Conservation (phyloP, 495 filamentous ascomycete species). For the Aspergillus hancockii region DNA sequence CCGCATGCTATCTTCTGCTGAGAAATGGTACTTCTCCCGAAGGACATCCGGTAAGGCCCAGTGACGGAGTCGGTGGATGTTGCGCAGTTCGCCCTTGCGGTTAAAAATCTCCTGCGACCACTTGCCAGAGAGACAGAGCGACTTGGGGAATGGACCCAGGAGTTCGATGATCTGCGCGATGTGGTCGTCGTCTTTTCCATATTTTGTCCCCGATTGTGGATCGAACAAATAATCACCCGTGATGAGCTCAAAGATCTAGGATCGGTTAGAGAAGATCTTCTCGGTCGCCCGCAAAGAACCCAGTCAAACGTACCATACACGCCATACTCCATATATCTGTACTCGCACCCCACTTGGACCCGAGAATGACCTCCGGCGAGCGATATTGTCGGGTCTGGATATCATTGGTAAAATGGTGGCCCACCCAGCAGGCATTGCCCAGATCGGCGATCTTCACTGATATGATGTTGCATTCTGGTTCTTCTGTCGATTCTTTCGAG, state of each 20-base stretch:
- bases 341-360: constrained; percentile 96
- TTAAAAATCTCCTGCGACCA: constrained; percentile 99
- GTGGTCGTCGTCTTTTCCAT: constrained; percentile 99
- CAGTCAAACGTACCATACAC: constrained; percentile 72
- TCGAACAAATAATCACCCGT: constrained; percentile 99
- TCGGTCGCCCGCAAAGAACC: not conserved
- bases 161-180: constrained; percentile 99
- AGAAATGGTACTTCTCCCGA: constrained; percentile 95
- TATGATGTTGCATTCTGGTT: constrained; percentile 71
- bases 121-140: constrained; percentile 85
- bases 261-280: constrained; percentile 11
- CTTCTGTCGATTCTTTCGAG: constrained; percentile 42
- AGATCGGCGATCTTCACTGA: constrained; percentile 99
- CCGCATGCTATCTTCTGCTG: constrained; percentile 69
- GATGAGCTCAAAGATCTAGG: constrained; percentile 92
- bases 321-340: constrained; percentile 99
- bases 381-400: constrained; percentile 98
- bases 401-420: constrained; percentile 98
- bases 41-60: constrained; percentile 96
- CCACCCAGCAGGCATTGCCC: constrained; percentile 98
- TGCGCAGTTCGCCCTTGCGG: constrained; percentile 93
- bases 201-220: constrained; percentile 97
- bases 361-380: constrained; percentile 95
- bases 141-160: constrained; percentile 89
- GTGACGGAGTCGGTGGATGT: constrained; percentile 95